These are phyloP conservation scores for Porphyridium purpureum DNA, from an alignment of 23 red algal genomes.

Conservation along the genomic window DNA sequence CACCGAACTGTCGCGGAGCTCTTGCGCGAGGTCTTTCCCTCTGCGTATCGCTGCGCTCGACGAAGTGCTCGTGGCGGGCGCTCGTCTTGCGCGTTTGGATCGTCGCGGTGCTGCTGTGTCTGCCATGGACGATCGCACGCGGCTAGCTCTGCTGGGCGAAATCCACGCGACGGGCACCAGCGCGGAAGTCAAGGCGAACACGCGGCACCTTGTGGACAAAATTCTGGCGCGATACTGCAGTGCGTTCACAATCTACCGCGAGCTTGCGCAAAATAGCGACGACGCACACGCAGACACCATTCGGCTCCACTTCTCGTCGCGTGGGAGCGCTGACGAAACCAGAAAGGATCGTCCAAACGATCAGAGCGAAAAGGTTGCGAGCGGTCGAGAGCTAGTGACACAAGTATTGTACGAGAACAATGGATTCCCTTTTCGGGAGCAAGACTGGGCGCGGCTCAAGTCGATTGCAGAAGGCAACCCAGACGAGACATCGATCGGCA, in stretches of 20 bases:
- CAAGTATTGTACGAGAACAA: slow-evolving; percentile 38
- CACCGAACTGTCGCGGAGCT: no score
- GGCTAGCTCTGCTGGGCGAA: slow-evolving; percentile 12
- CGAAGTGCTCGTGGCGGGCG: no score
- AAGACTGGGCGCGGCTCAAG: slow-evolving; percentile 31
- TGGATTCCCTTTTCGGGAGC: slow-evolving; percentile 24
- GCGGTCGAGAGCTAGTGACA: slow-evolving; percentile 12
- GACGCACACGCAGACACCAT: slow-evolving; percentile 33
- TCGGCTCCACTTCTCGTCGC: slow-evolving; percentile 22
- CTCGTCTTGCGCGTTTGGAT: no score
- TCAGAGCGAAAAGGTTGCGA: background rate
- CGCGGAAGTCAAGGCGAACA: slow-evolving; percentile 32
- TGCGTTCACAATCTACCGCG: slow-evolving; percentile 28
- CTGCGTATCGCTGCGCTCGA: no score
- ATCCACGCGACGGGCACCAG: slow-evolving; percentile 16
- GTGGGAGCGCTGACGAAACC: background rate
- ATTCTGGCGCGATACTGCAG: slow-evolving; percentile 1
- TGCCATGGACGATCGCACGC: no score
- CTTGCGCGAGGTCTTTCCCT: no score
- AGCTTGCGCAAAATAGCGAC: slow-evolving; percentile 54
- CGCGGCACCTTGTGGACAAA: slow-evolving; percentile 38
- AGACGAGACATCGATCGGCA: background rate
- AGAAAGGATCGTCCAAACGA: background rate
- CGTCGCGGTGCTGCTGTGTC: no score
- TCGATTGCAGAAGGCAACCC: slow-evolving; percentile 64